phyloP scores from a whole-genome alignment of 176 grass and related monocot genomes.

The Ananas comosus region DNA sequence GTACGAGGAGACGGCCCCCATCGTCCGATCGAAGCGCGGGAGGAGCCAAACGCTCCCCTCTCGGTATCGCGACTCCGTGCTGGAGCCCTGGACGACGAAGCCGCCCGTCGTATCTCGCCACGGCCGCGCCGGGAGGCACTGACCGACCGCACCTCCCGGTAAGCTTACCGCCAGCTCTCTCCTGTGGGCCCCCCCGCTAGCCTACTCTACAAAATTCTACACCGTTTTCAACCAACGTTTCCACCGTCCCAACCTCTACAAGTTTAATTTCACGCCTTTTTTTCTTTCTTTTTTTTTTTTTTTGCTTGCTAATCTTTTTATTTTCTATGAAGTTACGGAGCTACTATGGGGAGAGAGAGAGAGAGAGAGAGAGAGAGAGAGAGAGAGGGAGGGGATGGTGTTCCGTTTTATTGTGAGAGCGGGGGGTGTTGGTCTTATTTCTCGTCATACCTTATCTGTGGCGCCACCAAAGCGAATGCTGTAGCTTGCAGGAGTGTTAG shows the following conservation, averaged over 20 bases:
- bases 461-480: no score
- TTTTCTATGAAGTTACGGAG: background rate
- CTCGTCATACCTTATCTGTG: no score
- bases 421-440: no score
- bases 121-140: background rate
- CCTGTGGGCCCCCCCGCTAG: background rate
- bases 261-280: background rate
- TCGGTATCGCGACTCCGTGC: slow-evolving; percentile 23
- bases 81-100: slow-evolving; percentile 17
- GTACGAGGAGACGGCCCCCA: slow-evolving; percentile 25
- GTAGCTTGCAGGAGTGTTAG: no score
- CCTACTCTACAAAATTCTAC: background rate
- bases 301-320: background rate
- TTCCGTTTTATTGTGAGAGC: background rate
- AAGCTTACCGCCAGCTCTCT: background rate
- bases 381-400: background rate
- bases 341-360: background rate
- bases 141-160: background rate
- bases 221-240: background rate
- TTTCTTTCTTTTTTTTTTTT: background rate
- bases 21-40: slow-evolving; percentile 28
- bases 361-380: no score
- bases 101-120: background rate
- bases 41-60: slow-evolving; percentile 20
- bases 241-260: background rate